Base-by-base conservation (phyloP, 306 rosid genomes). In the Lathyrus sativus region DNA sequence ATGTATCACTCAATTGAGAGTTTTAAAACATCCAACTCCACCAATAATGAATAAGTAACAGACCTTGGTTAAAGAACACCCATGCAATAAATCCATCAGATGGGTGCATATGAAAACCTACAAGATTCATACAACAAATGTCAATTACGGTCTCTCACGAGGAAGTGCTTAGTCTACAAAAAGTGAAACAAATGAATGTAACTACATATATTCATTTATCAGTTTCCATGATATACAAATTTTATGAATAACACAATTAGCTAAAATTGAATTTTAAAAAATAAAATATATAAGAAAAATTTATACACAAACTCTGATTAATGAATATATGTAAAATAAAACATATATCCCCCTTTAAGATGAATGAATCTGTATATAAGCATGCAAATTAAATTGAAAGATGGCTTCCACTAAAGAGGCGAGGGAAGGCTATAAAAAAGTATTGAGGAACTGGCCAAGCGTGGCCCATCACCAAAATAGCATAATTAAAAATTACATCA, bases 61-160 rank as follows among this genome's bases (percentile, higher is more conserved):
- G 73, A 93, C 97, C 89, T 83, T 76, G 57, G 83, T 72, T 66
- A 90, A 68, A 74, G 81, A 88, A 82, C 65, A 74, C 75, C 88
- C 89, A 68, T 91, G 79, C 81, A 93, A 76, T 79, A 93, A 73
- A 86, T 93, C 98, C 26, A 96, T 85, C 75, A 93, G 82, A 90
- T 93, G 98, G 65, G 97, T 93, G 82, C 96, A 88, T 80, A 86
- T 86, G 24, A 93, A 80, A 82, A 88, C 98, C 98, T 93, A 76
- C 74, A 84, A 65, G 76, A 63, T 58, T 53, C 45, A 60, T 45
- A 7, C 14, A 72, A 44, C 41, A 33, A 74, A 79, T 54, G 22
- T 61, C 42, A 56, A 49, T 71, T 62, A 67, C 19, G 13, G 50
- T 57, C 28, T 50, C 65, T 49, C 49, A 9, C 17, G 33, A 62